Evolutionary conservation across 2,329 filamentous ascomycete species (phyloP).

Genomic region (Fusarium temperatum): DNA sequence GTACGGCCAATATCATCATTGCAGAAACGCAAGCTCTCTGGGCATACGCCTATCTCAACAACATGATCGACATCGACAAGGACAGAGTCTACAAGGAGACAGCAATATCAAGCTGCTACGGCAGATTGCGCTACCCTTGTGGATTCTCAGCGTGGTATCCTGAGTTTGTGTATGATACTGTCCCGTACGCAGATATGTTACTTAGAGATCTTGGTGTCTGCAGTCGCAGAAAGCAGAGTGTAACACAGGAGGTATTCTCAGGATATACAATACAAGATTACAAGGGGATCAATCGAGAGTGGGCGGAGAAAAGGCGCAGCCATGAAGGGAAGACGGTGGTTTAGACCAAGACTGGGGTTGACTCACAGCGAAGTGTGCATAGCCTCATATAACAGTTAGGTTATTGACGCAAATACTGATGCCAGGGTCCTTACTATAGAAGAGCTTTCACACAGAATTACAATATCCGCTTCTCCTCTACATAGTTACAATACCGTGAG

Average conservation of each 20-base stretch:
- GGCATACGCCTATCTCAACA: not conserved
- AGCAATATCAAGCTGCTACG: not conserved
- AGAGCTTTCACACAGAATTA: no score
- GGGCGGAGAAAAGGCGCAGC: not conserved
- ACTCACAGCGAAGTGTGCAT: fast-evolving
- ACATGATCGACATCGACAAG: not conserved
- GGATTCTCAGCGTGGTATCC: not conserved
- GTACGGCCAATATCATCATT: not conserved
- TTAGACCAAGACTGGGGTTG: not conserved
- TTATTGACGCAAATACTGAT: fast-evolving
- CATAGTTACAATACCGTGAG: fast-evolving
- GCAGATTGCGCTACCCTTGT: not conserved
- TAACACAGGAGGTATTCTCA: not conserved
- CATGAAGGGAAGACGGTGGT: not conserved
- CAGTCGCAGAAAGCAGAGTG: not conserved
- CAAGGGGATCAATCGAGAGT: not conserved
- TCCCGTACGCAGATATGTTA: not conserved
- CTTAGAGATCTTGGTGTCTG: not conserved
- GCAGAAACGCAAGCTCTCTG: not conserved
- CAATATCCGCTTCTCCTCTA: fast-evolving
- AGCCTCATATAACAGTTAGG: no score
- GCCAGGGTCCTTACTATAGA: fast-evolving
- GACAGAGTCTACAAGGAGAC: not conserved
- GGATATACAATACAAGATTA: not conserved
- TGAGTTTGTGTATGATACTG: not conserved